Evolutionary conservation across 495 filamentous ascomycete genomes (phyloP).

Genomic region (Penicillium goetzii): DNA sequence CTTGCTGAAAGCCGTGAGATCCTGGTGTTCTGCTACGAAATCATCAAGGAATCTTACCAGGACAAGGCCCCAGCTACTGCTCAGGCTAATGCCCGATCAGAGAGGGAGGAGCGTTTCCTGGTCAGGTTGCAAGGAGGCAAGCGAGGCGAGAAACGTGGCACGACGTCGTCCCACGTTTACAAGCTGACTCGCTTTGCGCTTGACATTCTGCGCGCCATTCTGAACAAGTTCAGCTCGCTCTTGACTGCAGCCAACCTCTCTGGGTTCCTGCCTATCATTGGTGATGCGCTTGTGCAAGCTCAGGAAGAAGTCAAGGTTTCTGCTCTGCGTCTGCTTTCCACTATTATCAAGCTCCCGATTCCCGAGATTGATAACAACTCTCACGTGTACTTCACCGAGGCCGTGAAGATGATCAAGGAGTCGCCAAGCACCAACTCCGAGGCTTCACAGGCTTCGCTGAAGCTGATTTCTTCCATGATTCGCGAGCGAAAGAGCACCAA

Average conservation of each 20-base stretch:
- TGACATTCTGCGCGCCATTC: slow-evolving; percentile 76
- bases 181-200: slow-evolving; percentile 86
- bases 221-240: slow-evolving; percentile 79
- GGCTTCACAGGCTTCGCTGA: slow-evolving; percentile 80
- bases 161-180: slow-evolving; percentile 74
- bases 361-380: slow-evolving; percentile 68
- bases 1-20: slow-evolving; percentile 74
- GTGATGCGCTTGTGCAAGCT: slow-evolving; percentile 76
- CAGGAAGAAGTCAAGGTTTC: slow-evolving; percentile 92
- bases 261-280: slow-evolving; percentile 85
- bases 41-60: slow-evolving; percentile 83
- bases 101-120: slow-evolving; percentile 71
- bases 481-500: slow-evolving; percentile 73
- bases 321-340: slow-evolving; percentile 77
- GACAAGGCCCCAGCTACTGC: slow-evolving; percentile 40
- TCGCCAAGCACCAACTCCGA: slow-evolving; percentile 78
- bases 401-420: slow-evolving; percentile 76
- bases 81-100: slow-evolving; percentile 50
- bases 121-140: slow-evolving; percentile 74
- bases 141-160: slow-evolving; percentile 61
- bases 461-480: slow-evolving; percentile 82
- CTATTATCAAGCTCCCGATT: slow-evolving; percentile 83
- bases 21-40: slow-evolving; percentile 90
- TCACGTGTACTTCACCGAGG: slow-evolving; percentile 78
- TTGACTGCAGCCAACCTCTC: slow-evolving; percentile 76